Percentiles rank a stretch among this genome's conserved stretches.
Conservation (phyloP, 768 basidiomycete genomes). For the Boletales sp. region DNA sequence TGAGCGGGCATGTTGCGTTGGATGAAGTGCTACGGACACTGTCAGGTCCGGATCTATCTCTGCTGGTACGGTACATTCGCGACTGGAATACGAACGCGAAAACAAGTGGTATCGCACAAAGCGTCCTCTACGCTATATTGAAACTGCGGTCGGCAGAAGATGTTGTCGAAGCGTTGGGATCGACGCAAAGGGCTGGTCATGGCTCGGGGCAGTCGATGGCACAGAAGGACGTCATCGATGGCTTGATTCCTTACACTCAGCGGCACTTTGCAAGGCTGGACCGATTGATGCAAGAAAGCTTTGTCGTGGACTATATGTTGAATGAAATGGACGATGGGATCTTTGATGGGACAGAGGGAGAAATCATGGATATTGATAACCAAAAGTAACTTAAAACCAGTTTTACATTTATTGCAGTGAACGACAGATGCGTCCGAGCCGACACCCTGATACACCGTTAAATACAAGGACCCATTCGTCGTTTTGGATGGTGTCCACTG, state of each 20-base stretch:
- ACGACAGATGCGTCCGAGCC: conserved; percentile 40
- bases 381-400: conserved; percentile 17
- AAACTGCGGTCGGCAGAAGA: conserved; percentile 75
- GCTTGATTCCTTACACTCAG: conserved; percentile 90
- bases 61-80: conserved; percentile 75
- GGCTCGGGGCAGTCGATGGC: conserved; percentile 18
- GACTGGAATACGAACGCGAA: conserved; percentile 97
- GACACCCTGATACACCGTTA: conserved; percentile 71
- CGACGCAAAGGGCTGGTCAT: neutral
- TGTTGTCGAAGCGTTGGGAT: conserved; percentile 59
- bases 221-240: conserved; percentile 77
- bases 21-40: conserved; percentile 81
- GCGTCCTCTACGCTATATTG: conserved; percentile 74
- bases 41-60: conserved; percentile 67
- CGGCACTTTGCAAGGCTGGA: conserved; percentile 86
- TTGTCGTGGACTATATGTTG: conserved; percentile 86
- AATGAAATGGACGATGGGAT: conserved; percentile 85
- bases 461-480: conserved; percentile 70
- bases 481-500: conserved; percentile 37
- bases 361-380: conserved; percentile 39
- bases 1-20: conserved; percentile 70
- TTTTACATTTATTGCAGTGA: neutral
- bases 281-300: conserved; percentile 89
- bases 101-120: conserved; percentile 82
- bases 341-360: conserved; percentile 49